Evolutionary conservation across 2,329 filamentous ascomycete genomes (phyloP), one percentile per base, ranked within the genome.

Genomic region (Cordyceps fumosorosea): DNA sequence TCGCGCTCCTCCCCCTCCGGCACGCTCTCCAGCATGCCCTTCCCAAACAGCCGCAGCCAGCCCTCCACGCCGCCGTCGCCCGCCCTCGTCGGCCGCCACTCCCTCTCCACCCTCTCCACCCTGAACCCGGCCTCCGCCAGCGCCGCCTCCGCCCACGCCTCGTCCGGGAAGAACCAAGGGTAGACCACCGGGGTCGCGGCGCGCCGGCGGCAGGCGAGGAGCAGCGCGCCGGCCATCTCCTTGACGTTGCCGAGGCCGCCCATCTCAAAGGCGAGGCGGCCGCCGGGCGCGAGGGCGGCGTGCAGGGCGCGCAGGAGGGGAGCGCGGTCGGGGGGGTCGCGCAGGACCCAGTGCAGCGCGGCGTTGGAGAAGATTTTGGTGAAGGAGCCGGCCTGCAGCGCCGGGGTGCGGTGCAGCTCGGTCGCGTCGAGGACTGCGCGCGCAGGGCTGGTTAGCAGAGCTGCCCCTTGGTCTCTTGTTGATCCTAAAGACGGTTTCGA

Each of bases 141-240:
- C 64, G 81, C 74, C 64, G 78, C 67, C 37, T 66, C 72, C 71
- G 84, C 80, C 85, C 85, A 88, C 0, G 66, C 70, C 68, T 86
- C 84, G 65, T 87, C 85, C 0, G 88, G 86, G 71, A 90, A 91
- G 72, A 89, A 90, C 88, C 88, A 91, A 5, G 88, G 88, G 64
- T 82, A 81, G 0, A 0, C 82, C 76, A 44, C 51, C 59, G 10
- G 59, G 51, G 0, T 29, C 5, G 29, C 29, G 29, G 85, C 70
- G 1, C 83, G 80, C 1, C 80, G 77, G 18, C 78, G 72, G 1
- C 88, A 75, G 1, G 81, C 81, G 18, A 78, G 75, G 4, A 86
- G 73, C 8, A 89, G 74, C 2, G 84, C 84, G 0, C 82, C 77
- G 32, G 83, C 79, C 66, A 88, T 81, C 72, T 90, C 88, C 1